These are phyloP conservation scores for Knufia fluminis DNA, from an alignment of 2,329 filamentous ascomycete species.

Conservation along the genomic window DNA sequence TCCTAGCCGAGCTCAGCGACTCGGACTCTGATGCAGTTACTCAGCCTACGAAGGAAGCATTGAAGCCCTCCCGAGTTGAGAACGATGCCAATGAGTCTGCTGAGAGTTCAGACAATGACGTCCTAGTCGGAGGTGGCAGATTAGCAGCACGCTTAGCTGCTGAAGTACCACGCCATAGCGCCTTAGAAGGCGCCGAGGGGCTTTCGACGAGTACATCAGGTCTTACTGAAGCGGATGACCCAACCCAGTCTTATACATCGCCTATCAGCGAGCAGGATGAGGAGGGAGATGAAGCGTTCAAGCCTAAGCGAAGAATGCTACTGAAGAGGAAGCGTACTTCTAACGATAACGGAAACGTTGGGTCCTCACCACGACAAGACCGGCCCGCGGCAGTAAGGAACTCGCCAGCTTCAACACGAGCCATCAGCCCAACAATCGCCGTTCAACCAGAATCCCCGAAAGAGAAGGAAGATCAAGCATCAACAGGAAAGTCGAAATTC, in stretches of 20 bases:
- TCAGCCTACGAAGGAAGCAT: too few relatives aligned
- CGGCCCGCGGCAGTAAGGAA: not conserved
- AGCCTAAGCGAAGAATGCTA: conserved; percentile 3
- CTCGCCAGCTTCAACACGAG: not conserved
- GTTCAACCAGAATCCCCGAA: conserved; percentile 14
- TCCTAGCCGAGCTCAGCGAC: conserved; percentile 42
- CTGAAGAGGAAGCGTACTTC: not conserved
- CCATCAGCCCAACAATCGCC: not conserved
- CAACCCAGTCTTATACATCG: not conserved
- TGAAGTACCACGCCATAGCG: conserved; percentile 3
- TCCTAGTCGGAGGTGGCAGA: conserved; percentile 46
- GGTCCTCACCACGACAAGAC: conserved; percentile 11
- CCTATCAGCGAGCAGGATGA: not conserved
- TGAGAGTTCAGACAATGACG: conserved; percentile 34
- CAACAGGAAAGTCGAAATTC: conserved; percentile 50
- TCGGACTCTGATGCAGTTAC: conserved; percentile 34
- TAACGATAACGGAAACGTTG: conserved; percentile 23
- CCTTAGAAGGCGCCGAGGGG: not conserved
- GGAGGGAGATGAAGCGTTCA: not conserved
- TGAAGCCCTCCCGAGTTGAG: not conserved
- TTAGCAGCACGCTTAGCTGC: conserved; percentile 45
- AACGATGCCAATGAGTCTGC: conserved; percentile 14
- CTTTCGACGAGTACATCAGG: not conserved
- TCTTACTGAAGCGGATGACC: not conserved
- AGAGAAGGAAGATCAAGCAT: conserved; percentile 12